Evolutionary conservation across 805 yeast species (phyloP), one percentile per base, ranked within the genome.

Genomic region (Sugiyamaella floridensis): DNA sequence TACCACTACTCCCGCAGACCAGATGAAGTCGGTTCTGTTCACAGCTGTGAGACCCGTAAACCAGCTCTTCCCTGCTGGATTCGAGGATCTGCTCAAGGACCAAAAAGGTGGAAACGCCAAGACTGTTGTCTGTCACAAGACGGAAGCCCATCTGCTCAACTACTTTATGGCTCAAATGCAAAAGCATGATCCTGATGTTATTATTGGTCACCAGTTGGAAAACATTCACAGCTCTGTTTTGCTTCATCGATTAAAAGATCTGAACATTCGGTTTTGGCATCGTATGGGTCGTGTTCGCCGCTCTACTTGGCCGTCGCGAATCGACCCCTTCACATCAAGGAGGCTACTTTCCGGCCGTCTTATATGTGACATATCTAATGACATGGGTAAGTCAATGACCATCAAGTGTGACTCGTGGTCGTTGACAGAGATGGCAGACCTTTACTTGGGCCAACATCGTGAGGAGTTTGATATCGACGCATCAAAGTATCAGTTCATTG

Each of bases 401-500:
- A 74, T 85, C 4, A 89, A 89, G 66, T 93, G 98, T 71, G 95
- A 89, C 67, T 86, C 92, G 15, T 93, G 96, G 97, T 95, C 88
- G 54, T 74, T 93, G 53, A 76, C 86, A 12, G 99, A 93, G 68
- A 93, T 93, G 98, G 85, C 82, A 60, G 83, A 81, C 29, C 78
- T 87, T 48, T 86, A 87, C 15, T 83, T 96, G 60, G 81, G 79
- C 56, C 79, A 78, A 62, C 79, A 72, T 12, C 76, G 88, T 9
- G 68, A 82, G 58, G 97, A 89, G 60, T 80, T 86, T 55, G 89
- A 89, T 65, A 78, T 83, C 55, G 81, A 82, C 57, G 80, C 81
- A 55, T 78, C 83, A 2, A 80, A 79, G 61, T 80, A 80, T 60
- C 78, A 52, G 14, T 60, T 62, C 60, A 54, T 60, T 77, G 43